A percentile compares a stretch with the other conserved stretches of the same genome.
Conservation (phyloP, 768 basidiomycete species). For the Mycena capillaripes region DNA sequence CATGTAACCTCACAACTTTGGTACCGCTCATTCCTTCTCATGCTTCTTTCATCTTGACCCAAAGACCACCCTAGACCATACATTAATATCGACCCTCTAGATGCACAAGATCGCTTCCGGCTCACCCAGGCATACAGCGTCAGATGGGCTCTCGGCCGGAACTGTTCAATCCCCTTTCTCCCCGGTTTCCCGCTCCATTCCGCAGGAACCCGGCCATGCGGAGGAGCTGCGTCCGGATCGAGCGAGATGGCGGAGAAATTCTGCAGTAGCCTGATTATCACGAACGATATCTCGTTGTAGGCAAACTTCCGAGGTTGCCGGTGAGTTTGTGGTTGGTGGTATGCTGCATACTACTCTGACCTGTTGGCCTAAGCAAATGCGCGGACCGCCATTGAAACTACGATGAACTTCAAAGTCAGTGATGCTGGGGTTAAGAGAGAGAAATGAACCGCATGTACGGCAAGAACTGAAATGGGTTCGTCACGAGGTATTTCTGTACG, state of each 20-base stretch:
- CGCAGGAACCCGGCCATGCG: constrained; percentile 46
- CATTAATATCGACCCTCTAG: no score
- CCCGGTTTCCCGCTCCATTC: constrained; percentile 49
- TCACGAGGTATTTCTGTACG: constrained; percentile 53
- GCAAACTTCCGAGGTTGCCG: constrained; percentile 16
- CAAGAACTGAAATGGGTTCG: constrained; percentile 65
- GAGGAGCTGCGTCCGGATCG: constrained; percentile 48
- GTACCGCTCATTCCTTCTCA: no score
- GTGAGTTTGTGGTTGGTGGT: neutral
- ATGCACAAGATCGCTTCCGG: neutral
- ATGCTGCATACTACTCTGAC: neutral
- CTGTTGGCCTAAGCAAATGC: constrained; percentile 49
- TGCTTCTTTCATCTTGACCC: constrained; percentile 17
- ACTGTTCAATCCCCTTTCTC: constrained; percentile 49
- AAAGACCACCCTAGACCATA: constrained; percentile 18
- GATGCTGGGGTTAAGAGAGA: neutral
- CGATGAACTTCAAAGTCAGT: neutral
- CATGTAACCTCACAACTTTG: no score
- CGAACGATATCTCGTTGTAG: constrained; percentile 35
- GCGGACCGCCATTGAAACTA: constrained; percentile 48
- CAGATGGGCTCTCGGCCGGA: constrained; percentile 48
- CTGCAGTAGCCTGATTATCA: constrained; percentile 55
- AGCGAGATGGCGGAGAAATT: constrained; percentile 51
- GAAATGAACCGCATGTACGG: constrained; percentile 42
- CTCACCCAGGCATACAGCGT: constrained; percentile 48